Percentiles rank a stretch among this genome's conserved stretches.
Evolutionary conservation across 768 basidiomycete species (phyloP).

Genomic region (Collybia sp.): DNA sequence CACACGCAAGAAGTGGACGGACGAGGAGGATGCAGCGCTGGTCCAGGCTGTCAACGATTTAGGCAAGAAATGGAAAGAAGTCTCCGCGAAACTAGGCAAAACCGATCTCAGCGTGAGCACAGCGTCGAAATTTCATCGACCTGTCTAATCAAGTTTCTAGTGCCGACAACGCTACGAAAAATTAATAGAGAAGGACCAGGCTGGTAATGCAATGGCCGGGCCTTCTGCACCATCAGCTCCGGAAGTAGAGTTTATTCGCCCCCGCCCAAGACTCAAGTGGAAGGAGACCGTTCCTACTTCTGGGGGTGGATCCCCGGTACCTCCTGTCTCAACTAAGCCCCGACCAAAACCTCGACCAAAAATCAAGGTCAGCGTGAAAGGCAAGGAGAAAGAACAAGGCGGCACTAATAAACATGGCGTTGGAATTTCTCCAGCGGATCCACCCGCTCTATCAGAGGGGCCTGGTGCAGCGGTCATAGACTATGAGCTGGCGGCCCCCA

Average conservation of each 20-base stretch:
- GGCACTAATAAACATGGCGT: background rate
- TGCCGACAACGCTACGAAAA: conserved; percentile 46
- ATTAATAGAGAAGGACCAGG: conserved; percentile 15
- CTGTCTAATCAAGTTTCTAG: conserved; percentile 22
- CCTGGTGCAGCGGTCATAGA: too few species aligned
- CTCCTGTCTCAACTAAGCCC: background rate
- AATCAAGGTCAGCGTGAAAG: conserved; percentile 17
- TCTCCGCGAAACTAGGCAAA: conserved; percentile 47
- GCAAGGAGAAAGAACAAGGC: conserved; percentile 14
- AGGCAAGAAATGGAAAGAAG: conserved; percentile 57
- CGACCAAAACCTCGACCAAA: conserved; percentile 14
- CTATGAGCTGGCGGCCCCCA: too few species aligned
- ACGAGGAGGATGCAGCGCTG: conserved; percentile 48
- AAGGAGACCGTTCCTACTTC: background rate
- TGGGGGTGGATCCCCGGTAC: background rate
- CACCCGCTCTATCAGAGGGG: background rate
- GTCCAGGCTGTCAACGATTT: conserved; percentile 38
- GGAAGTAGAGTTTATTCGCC: too few species aligned
- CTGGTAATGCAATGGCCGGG: background rate
- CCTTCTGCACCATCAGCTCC: conserved; percentile 1
- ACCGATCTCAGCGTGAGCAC: conserved; percentile 46
- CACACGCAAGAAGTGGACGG: conserved; percentile 45
- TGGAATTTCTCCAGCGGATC: background rate
- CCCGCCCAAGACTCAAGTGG: background rate
- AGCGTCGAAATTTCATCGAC: background rate